A percentile compares a stretch with the other conserved stretches of the same genome.
Evolutionary conservation across 805 yeast genomes (phyloP).

Genomic region (Candida incommunis): DNA sequence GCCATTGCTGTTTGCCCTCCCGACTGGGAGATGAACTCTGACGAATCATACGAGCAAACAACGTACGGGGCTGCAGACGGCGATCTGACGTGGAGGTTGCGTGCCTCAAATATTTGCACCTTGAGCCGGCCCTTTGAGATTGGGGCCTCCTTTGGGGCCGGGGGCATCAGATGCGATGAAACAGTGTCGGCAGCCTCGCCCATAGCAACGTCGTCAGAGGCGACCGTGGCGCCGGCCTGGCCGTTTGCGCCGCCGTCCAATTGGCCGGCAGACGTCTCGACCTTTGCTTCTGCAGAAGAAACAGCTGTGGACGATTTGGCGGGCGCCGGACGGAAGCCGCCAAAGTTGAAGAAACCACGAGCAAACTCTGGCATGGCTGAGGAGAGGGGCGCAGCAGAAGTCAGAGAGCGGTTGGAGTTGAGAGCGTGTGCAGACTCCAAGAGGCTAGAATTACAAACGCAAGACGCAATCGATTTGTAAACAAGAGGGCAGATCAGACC

Average conservation of each 20-base stretch:
- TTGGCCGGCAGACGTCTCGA: not conserved
- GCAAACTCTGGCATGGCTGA: conserved; percentile 2
- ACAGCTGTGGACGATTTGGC: not conserved
- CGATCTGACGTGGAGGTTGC: conserved; percentile 35
- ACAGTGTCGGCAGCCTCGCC: not conserved
- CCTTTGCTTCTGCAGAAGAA: not conserved
- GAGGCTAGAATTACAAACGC: too few relatives aligned
- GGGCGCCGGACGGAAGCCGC: conserved; percentile 1
- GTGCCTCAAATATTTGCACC: conserved; percentile 72
- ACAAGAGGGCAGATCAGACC: too few relatives aligned
- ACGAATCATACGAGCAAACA: conserved; percentile 81
- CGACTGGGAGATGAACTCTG: conserved; percentile 64
- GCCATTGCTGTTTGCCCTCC: conserved; percentile 6
- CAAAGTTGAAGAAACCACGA: conserved; percentile 1
- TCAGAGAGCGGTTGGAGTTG: too few relatives aligned
- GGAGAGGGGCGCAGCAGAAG: not conserved
- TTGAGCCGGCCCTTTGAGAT: conserved; percentile 48
- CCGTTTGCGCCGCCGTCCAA: not conserved
- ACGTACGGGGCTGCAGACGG: conserved; percentile 35
- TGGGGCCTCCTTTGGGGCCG: conserved; percentile 20
- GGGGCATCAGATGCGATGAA: conserved; percentile 55
- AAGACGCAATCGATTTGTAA: too few relatives aligned
- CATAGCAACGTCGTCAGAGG: not conserved
- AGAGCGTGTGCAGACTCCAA: too few relatives aligned
- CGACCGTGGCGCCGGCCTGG: not conserved